Base-by-base conservation (phyloP, 1,139 yeast genomes). In the Candida tetrigidarum region DNA sequence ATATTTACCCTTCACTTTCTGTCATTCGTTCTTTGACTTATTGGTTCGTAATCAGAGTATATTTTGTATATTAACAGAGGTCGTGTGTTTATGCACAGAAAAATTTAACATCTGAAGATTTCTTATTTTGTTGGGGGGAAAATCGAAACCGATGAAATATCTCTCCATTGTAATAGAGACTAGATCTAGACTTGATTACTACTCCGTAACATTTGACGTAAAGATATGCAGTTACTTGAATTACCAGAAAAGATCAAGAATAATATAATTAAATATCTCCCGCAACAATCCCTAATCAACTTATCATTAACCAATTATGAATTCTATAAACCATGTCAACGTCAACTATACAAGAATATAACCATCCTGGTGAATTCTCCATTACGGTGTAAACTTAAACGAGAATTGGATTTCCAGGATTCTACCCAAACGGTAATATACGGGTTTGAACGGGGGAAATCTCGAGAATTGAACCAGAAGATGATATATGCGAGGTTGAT, bases 281-380 rank as follows among this genome's bases (percentile, higher is more conserved):
- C 71, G 2, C 75, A 71, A 46, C 67, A 66, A 43, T 60, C 63
- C 30, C 53, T 70, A 6, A 41, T 69, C 29, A 68, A 65, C 42
- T 58, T 74, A n/a, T 63, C 76, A 1, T 55, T 56, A 16, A 70
- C 78, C 19, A 71, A 68, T 53, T 72, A 51, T 52, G 54, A 56
- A 35, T 67, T 67, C 50, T 73, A 74, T 50, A 54, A 57, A 34
- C 75, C 76, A 27, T 69, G 74, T 43, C 48, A 63, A 39, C 44
- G 48, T 26, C 59, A 63, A 41, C 55, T 74, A 30, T 73, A 73
- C 52, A 48, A 53, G n/a, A 56, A 56, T 20, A 55, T 73, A 22
- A 47, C 57, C 14, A 53, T 73, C 3, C 65, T 60, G 45, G 45
- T 44, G 12, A 56, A 54, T 33, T 65, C 68, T 4, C 58, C 63